These are phyloP conservation scores for Emmonsiellopsis sp. DNA, from an alignment of 2,329 filamentous ascomycete genomes.

Conservation along the genomic window DNA sequence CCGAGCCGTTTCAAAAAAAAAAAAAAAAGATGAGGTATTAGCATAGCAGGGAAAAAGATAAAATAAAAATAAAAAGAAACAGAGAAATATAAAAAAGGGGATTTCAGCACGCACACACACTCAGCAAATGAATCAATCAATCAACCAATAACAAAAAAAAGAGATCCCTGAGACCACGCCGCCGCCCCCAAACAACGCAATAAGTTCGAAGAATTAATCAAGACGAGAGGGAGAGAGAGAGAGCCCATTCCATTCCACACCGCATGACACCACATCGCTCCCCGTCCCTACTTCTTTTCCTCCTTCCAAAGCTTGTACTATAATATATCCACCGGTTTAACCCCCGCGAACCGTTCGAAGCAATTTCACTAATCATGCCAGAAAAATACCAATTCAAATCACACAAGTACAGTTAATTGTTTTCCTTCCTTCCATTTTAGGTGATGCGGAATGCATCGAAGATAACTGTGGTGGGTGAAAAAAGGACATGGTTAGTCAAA, in stretches of 20 bases:
- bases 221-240: no score
- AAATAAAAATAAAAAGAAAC: not conserved
- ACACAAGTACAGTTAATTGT: not conserved
- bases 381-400: not conserved
- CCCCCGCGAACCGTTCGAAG: not conserved
- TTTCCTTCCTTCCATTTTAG: slow-evolving; percentile 10
- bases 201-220: no score
- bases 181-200: no score
- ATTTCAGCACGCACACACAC: not conserved
- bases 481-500: slow-evolving; percentile 1
- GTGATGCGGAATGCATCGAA: slow-evolving; percentile 30
- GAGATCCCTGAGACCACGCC: not conserved
- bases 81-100: not conserved
- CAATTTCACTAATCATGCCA: not conserved
- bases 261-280: no score
- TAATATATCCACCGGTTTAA: not conserved
- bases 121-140: not conserved
- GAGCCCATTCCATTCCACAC: no score
- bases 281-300: no score
- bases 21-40: not conserved
- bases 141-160: not conserved
- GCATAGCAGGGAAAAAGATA: not conserved
- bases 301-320: no score
- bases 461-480: slow-evolving; percentile 17
- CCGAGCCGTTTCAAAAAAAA: not conserved